Evolutionary conservation across 768 basidiomycete species (phyloP).

Genomic region (Hygrophorus pudorinus): DNA sequence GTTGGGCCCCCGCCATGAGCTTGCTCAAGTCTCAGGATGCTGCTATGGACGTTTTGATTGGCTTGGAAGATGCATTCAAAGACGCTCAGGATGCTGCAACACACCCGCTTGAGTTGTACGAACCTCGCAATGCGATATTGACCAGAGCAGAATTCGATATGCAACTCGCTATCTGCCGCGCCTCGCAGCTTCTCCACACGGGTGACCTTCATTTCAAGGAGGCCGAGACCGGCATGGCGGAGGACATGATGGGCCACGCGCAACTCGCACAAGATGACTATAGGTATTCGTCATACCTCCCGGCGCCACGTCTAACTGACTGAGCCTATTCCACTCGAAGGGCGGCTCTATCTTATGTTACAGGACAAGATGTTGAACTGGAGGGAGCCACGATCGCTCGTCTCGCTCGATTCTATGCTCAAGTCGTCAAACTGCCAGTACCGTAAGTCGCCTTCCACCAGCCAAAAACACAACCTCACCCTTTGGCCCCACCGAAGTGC

Average conservation of each 20-base stretch:
- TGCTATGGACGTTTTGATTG: not conserved
- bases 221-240: not conserved
- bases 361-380: slow-evolving; percentile 1
- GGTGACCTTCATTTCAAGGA: slow-evolving; percentile 2
- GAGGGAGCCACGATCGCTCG: not conserved
- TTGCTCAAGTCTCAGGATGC: not conserved
- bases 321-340: not conserved
- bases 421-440: not conserved
- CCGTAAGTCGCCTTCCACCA: not conserved
- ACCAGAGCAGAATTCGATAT: not conserved
- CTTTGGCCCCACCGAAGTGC: not conserved
- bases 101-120: no score
- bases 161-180: not conserved
- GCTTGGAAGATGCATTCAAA: not conserved
- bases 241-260: not conserved
- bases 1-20: slow-evolving; percentile 1
- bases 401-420: not conserved
- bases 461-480: not conserved
- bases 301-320: not conserved
- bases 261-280: slow-evolving; percentile 1
- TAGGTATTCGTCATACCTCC: not conserved
- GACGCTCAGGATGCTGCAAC: not conserved
- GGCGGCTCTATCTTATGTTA: not conserved
- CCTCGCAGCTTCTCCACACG: not conserved
- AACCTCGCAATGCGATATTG: not conserved